These are phyloP conservation scores for Aspergillus niger DNA, from an alignment of 2,329 filamentous ascomycete species.

Conservation along the genomic window DNA sequence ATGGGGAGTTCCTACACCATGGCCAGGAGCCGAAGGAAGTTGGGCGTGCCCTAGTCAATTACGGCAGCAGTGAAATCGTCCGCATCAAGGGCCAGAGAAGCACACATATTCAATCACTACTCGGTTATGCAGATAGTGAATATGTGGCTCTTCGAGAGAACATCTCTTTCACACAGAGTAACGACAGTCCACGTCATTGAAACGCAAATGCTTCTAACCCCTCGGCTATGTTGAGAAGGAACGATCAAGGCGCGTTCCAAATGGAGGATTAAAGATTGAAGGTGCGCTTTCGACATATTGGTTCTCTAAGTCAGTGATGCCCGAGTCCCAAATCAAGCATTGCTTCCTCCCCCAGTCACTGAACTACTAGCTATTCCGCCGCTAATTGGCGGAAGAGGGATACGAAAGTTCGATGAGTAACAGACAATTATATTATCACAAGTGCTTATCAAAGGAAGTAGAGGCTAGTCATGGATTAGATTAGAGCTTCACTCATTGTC, in stretches of 20 bases:
- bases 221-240: neutral
- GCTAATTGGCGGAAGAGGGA: neutral
- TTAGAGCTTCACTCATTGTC: neutral
- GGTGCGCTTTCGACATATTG: neutral
- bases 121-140: slow-evolving; percentile 93
- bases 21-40: slow-evolving; percentile 65
- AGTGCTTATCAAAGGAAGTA: neutral
- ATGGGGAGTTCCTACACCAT: slow-evolving; percentile 43
- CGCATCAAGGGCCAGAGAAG: slow-evolving; percentile 84
- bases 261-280: neutral
- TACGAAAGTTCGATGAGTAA: neutral
- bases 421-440: neutral
- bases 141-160: slow-evolving; percentile 90
- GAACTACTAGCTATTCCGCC: neutral
- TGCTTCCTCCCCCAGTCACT: neutral
- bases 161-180: slow-evolving; percentile 67
- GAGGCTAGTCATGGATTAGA: neutral
- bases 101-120: slow-evolving; percentile 72
- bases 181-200: slow-evolving; percentile 19
- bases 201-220: neutral
- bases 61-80: slow-evolving; percentile 79
- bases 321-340: neutral
- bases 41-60: slow-evolving; percentile 88
- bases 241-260: neutral
- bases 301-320: neutral